Conservation (phyloP, 257 asterid species). For the Nicotiana sylvestris region DNA sequence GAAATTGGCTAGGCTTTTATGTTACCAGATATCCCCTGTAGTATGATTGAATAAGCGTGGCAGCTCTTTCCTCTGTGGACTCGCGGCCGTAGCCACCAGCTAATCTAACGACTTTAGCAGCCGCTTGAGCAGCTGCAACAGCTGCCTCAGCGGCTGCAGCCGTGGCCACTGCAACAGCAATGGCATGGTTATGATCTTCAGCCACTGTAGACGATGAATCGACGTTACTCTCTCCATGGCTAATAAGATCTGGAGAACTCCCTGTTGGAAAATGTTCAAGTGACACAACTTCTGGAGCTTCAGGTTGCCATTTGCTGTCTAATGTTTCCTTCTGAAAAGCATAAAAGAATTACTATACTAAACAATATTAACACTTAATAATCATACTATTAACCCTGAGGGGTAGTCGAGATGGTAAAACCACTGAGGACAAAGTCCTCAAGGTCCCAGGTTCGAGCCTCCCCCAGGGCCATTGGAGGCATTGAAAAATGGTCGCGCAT, state of each 20-base stretch:
- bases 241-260: conserved; percentile 69
- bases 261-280: conserved; percentile 78
- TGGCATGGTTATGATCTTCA: conserved; percentile 56
- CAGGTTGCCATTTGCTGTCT: conserved; percentile 60
- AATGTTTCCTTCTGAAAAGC: conserved; percentile 45
- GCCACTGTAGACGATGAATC: conserved; percentile 46
- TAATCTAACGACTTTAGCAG: conserved; percentile 77
- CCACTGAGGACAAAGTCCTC: too few relatives aligned
- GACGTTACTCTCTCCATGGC: conserved; percentile 35
- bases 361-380: neutral
- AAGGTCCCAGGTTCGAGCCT: too few relatives aligned
- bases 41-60: conserved; percentile 62
- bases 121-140: conserved; percentile 81
- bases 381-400: too few relatives aligned
- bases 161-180: conserved; percentile 76
- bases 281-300: conserved; percentile 79
- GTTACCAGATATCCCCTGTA: conserved; percentile 90
- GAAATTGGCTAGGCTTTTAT: neutral
- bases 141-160: conserved; percentile 97
- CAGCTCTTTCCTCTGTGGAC: conserved; percentile 72
- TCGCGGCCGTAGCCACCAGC: conserved; percentile 64
- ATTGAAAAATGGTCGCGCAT: too few relatives aligned
- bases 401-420: too few relatives aligned
- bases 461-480: too few relatives aligned
- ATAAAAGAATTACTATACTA: neutral